Evolutionary conservation across 179 eudicot species (phyloP), one percentile per base, ranked within the genome.

Genomic region (Gypsophila paniculata): DNA sequence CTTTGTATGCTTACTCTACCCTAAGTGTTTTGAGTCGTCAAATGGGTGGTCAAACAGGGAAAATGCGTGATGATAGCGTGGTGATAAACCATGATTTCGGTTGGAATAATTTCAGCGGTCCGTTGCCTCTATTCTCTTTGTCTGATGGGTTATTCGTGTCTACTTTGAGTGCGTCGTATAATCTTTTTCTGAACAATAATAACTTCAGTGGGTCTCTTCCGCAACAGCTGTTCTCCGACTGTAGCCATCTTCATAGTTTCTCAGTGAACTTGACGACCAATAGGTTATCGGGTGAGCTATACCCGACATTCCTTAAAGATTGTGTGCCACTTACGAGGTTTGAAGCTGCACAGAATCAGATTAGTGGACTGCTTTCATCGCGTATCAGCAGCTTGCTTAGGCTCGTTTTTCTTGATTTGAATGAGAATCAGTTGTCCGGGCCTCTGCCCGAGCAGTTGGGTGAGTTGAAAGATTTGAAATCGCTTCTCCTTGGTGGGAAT

Each of bases 231-330:
- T 71, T 86, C 51, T 54, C 75, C n/a, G 74, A 72, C 53, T 86
- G 90, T 48, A 70, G 76, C 61, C 64, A 64, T 61, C 55, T 85
- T 49, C 77, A 54, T 26, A 78, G 75, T 55, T 74, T 87, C 36
- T 79, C 82, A 5, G 76, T 83, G 66, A 87, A 83, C 69, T 53
- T 87, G 69, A 85, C 87, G 39, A 70, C 75, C 71, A 87, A 87
- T 78, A 73, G 75, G 74, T 62, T 87, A 68, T 79, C 80, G 22
- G 86, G 90, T 22, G 74, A 71, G 51, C 49, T 86, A 54, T 15
- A 65, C 65, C 79, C 66, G 3, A 39, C 72, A 22, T 53, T 78
- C 15, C 71, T 82, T 73, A 80, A 71, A 46, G 79, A 72, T 63
- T 86, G 87, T 72, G 52, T 71, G 3, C 69, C 69, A 74, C 75